These are phyloP conservation scores for Cystobasidium onofrii DNA, from an alignment of 768 basidiomycete genomes.

Conservation along the genomic window DNA sequence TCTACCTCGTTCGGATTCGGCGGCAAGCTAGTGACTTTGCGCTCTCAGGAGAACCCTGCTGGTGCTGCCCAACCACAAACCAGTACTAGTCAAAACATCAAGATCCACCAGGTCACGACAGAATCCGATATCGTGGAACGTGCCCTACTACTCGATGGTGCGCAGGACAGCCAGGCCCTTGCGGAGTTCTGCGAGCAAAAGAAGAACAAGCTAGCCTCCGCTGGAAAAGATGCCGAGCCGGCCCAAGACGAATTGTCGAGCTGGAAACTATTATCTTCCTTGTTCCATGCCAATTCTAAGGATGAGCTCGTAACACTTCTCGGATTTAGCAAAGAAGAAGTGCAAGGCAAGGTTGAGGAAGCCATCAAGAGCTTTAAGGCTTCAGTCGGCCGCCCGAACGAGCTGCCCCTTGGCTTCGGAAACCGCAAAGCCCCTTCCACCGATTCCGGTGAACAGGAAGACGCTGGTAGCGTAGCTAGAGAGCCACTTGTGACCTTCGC, in stretches of 20 bases:
- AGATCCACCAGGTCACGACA: constrained; percentile 68
- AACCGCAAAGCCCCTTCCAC: constrained; percentile 5
- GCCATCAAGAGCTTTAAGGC: constrained; percentile 68
- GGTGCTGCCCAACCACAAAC: constrained; percentile 54
- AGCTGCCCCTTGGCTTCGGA: constrained; percentile 26
- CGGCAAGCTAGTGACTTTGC: constrained; percentile 66
- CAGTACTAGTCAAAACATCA: constrained; percentile 1
- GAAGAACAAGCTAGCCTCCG: background rate
- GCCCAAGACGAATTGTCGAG: constrained; percentile 30
- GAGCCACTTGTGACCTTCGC: constrained; percentile 77
- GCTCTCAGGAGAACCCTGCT: background rate
- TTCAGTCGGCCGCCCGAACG: constrained; percentile 1
- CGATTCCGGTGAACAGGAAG: constrained; percentile 22
- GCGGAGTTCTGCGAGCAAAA: constrained; percentile 32
- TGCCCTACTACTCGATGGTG: constrained; percentile 59
- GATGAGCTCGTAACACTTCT: constrained; percentile 82
- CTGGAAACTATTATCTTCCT: constrained; percentile 53
- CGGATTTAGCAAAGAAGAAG: constrained; percentile 83
- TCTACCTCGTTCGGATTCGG: constrained; percentile 83
- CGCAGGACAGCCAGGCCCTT: constrained; percentile 46
- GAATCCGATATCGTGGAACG: constrained; percentile 67
- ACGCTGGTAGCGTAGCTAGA: constrained; percentile 46
- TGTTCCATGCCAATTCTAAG: constrained; percentile 80
- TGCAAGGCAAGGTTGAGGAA: constrained; percentile 67
- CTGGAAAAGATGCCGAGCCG: background rate